Evolutionary conservation across 2,329 filamentous ascomycete genomes (phyloP).

Genomic region (Mycocentrospora acerina): DNA sequence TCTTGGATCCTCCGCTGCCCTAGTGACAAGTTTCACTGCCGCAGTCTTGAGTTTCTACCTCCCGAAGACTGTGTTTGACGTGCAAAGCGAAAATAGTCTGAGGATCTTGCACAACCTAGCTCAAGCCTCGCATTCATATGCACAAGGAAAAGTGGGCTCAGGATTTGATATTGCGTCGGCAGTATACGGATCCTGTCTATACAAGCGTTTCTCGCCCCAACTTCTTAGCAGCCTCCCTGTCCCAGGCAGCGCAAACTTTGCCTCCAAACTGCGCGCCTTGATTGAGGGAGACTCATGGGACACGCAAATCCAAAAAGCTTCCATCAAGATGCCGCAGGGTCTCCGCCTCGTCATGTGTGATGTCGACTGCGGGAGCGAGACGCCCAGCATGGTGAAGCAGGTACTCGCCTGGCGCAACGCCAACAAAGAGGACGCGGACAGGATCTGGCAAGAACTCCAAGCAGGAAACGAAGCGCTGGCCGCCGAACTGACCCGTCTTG

Average conservation of each 20-base stretch:
- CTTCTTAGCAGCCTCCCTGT: constrained; percentile 70
- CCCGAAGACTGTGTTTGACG: constrained; percentile 56
- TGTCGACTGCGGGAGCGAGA: constrained; percentile 90
- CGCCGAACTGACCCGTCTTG: constrained; percentile 58
- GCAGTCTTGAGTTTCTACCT: constrained; percentile 77
- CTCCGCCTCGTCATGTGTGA: constrained; percentile 89
- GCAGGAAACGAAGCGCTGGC: constrained; percentile 71
- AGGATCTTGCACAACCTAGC: constrained; percentile 83
- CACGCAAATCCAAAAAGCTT: constrained; percentile 69
- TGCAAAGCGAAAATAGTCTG: constrained; percentile 57
- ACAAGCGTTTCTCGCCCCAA: constrained; percentile 85
- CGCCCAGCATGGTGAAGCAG: constrained; percentile 92
- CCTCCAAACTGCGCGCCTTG: constrained; percentile 61
- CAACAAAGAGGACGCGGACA: constrained; percentile 63
- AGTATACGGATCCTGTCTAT: constrained; percentile 87
- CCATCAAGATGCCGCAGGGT: constrained; percentile 69
- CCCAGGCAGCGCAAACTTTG: constrained; percentile 67
- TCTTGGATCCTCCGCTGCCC: constrained; percentile 88
- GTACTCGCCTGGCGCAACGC: constrained; percentile 78
- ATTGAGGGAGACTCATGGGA: constrained; percentile 75
- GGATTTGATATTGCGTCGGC: constrained; percentile 95
- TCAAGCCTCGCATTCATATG: constrained; percentile 90
- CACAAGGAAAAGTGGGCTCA: constrained; percentile 93
- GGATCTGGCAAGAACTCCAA: constrained; percentile 76
- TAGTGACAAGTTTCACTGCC: constrained; percentile 84